Evolutionary conservation across 305 asterid genomes (phyloP).

Genomic region (Fraxinus velutina): DNA sequence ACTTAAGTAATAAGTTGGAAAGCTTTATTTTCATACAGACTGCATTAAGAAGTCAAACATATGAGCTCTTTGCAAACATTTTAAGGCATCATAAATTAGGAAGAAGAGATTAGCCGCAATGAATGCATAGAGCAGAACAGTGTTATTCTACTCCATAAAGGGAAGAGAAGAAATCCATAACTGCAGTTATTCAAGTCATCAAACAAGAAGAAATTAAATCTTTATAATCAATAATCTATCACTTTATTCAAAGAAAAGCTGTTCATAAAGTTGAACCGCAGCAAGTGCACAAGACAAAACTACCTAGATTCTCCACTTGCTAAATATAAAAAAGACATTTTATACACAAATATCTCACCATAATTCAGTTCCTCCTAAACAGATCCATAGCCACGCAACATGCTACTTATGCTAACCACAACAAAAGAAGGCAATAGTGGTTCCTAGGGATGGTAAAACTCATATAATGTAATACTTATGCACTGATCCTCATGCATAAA

Average conservation of each 20-base stretch:
- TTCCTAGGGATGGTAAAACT: not conserved
- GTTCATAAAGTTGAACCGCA: not conserved
- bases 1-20: not conserved
- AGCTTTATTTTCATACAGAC: not conserved
- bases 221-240: not conserved
- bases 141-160: not conserved
- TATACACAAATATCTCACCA: not conserved
- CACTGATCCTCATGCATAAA: not conserved
- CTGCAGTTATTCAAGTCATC: not conserved
- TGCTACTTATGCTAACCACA: not conserved
- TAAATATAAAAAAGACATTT: not conserved
- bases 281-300: slow-evolving; percentile 2
- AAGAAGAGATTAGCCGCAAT: not conserved
- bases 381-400: not conserved
- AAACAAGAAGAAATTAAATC: slow-evolving; percentile 6
- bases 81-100: not conserved
- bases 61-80: not conserved
- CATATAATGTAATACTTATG: not conserved
- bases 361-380: slow-evolving; percentile 6
- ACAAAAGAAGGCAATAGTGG: not conserved
- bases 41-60: not conserved
- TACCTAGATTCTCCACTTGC: not conserved
- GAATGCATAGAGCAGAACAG: not conserved
- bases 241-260: not conserved
- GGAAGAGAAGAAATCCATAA: not conserved